Evolutionary conservation across 1,284 basidiomycete genomes (phyloP).

Genomic region (Microbotryum intermedium): DNA sequence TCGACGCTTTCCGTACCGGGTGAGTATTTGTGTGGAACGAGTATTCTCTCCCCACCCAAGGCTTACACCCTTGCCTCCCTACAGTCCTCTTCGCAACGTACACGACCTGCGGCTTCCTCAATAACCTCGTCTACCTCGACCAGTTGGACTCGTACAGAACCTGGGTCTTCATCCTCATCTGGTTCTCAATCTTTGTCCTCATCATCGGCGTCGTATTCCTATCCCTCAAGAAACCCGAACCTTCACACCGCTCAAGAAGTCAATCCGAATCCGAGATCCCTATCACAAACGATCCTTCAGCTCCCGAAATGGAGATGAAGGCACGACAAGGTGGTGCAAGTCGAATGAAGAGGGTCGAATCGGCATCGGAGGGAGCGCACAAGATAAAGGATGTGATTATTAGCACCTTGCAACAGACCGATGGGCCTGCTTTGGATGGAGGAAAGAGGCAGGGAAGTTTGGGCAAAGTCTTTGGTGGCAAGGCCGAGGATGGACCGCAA

Average conservation of each 20-base stretch:
- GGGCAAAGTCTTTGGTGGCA: no score
- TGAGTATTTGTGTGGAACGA: constrained; percentile 49
- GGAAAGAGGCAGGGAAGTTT: background rate
- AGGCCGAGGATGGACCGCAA: constrained; percentile 3
- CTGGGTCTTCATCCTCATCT: constrained; percentile 72
- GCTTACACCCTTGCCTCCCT: constrained; percentile 21
- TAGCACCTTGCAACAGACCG: background rate
- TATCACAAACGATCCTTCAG: constrained; percentile 2
- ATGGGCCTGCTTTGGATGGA: constrained; percentile 12
- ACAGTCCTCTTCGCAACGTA: constrained; percentile 42
- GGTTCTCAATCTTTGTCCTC: constrained; percentile 69
- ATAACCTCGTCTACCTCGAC: constrained; percentile 48
- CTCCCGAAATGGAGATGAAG: background rate
- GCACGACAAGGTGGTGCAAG: background rate
- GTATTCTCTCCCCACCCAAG: constrained; percentile 37
- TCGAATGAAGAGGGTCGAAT: constrained; percentile 1
- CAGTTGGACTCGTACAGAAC: constrained; percentile 50
- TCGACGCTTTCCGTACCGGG: constrained; percentile 64
- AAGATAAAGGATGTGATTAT: constrained; percentile 1
- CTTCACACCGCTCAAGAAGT: constrained; percentile 7
- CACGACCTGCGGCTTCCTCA: constrained; percentile 47
- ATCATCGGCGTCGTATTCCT: constrained; percentile 77
- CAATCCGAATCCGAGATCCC: background rate
- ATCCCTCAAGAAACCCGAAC: background rate
- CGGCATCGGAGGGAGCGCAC: background rate